Evolutionary conservation across 768 basidiomycete species (phyloP).

Genomic region (Termitomyces sp.): DNA sequence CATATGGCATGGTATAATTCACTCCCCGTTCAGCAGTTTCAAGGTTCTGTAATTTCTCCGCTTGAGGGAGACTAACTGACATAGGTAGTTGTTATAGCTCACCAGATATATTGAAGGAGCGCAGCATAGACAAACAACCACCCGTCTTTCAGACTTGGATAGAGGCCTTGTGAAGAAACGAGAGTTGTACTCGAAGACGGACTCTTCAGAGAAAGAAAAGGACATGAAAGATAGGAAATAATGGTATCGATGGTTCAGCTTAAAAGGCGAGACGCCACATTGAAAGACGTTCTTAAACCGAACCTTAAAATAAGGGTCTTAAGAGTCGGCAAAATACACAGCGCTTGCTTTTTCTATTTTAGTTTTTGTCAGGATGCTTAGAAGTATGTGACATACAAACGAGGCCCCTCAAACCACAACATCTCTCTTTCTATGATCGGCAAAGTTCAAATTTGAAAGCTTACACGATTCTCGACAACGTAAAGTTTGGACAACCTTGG

Average conservation of each 20-base stretch:
- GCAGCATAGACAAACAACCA: neutral
- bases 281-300: neutral
- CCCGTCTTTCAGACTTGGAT: neutral
- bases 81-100: neutral
- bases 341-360: neutral
- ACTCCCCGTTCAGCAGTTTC: neutral
- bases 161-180: neutral
- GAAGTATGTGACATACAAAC: neutral
- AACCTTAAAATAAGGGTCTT: slow-evolving; percentile 1
- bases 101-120: neutral
- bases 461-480: neutral
- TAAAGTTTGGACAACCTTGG: neutral
- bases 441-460: neutral
- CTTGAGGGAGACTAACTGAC: neutral
- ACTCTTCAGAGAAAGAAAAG: slow-evolving; percentile 5
- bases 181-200: neutral
- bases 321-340: neutral
- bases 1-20: neutral
- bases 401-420: neutral
- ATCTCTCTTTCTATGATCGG: neutral
- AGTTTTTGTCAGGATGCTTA: neutral
- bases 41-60: neutral
- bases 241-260: neutral
- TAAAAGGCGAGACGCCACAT: slow-evolving; percentile 2
- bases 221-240: slow-evolving; percentile 1